Evolutionary conservation across 345 rosid genomes (phyloP).

Genomic region (Lumnitzera racemosa): DNA sequence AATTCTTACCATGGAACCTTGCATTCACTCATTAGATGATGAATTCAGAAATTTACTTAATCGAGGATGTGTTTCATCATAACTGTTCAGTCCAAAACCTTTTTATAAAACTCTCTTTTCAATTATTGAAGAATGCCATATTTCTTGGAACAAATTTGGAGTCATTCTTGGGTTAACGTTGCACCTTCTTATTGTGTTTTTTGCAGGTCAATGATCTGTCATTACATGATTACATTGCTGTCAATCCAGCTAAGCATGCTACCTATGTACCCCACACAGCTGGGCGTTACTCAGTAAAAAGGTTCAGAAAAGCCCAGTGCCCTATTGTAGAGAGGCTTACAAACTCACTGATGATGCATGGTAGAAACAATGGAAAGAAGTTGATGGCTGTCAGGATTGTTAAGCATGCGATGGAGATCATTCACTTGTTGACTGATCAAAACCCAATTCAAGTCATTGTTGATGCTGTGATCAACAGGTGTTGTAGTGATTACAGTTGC

Average conservation of each 20-base stretch:
- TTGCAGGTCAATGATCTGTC: constrained; percentile 66
- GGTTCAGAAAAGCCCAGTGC: constrained; percentile 96
- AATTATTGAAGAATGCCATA: too few species aligned
- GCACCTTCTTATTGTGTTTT: neutral
- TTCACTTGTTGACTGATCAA: constrained; percentile 64
- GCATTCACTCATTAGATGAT: too few species aligned
- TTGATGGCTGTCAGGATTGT: constrained; percentile 81
- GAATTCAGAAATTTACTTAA: too few species aligned
- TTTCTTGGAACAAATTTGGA: too few species aligned
- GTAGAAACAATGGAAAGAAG: constrained; percentile 88
- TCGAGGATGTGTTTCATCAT: too few species aligned
- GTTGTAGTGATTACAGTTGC: neutral
- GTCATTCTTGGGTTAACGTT: too few species aligned
- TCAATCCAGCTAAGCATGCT: constrained; percentile 64
- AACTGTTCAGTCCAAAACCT: too few species aligned
- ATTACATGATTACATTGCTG: constrained; percentile 66
- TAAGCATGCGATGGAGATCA: constrained; percentile 92
- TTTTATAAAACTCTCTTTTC: too few species aligned
- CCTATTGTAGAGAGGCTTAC: constrained; percentile 94
- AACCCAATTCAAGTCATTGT: constrained; percentile 92
- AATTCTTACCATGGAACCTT: too few species aligned
- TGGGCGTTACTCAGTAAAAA: constrained; percentile 86
- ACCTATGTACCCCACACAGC: constrained; percentile 93
- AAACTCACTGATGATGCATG: constrained; percentile 94
- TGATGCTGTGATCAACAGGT: constrained; percentile 93